A percentile compares a stretch with the other conserved stretches of the same genome.
These are phyloP conservation scores for Capsicum baccatum DNA, from an alignment of 257 asterid genomes.

Conservation along the genomic window DNA sequence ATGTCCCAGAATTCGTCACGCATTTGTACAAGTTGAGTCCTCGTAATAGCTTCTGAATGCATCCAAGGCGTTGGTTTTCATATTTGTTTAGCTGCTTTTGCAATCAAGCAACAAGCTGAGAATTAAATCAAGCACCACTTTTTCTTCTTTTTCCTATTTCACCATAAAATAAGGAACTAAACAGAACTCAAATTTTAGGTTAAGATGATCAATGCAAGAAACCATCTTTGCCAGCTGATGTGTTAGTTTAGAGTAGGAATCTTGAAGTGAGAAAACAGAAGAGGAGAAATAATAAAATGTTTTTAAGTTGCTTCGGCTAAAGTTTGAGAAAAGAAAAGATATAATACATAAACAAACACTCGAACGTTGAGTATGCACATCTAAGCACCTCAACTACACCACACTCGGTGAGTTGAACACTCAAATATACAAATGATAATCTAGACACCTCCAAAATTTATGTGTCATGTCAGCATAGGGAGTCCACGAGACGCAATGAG, in stretches of 20 bases:
- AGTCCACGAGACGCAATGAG: no score
- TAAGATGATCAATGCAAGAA: no score
- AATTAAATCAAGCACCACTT: neutral
- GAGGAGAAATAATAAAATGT: neutral
- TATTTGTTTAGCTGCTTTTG: conserved; percentile 64
- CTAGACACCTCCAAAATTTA: no score
- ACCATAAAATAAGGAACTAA: neutral
- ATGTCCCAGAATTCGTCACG: conserved; percentile 87
- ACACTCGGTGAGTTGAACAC: no score
- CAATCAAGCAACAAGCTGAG: conserved; percentile 30
- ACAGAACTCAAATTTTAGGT: neutral
- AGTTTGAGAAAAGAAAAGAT: neutral
- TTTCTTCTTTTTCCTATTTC: neutral
- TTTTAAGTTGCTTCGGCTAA: neutral
- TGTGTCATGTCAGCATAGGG: no score
- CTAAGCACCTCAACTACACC: no score
- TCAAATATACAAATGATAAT: no score
- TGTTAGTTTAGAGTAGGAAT: no score
- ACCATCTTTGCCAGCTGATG: no score
- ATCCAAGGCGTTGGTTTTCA: conserved; percentile 79
- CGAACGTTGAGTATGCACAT: no score
- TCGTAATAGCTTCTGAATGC: conserved; percentile 63
- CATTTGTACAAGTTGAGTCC: conserved; percentile 57
- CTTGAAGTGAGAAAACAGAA: neutral
- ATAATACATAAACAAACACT: no score